Evolutionary conservation across 2,329 filamentous ascomycete species (phyloP).

Genomic region (Pseudopithomyces maydicus): DNA sequence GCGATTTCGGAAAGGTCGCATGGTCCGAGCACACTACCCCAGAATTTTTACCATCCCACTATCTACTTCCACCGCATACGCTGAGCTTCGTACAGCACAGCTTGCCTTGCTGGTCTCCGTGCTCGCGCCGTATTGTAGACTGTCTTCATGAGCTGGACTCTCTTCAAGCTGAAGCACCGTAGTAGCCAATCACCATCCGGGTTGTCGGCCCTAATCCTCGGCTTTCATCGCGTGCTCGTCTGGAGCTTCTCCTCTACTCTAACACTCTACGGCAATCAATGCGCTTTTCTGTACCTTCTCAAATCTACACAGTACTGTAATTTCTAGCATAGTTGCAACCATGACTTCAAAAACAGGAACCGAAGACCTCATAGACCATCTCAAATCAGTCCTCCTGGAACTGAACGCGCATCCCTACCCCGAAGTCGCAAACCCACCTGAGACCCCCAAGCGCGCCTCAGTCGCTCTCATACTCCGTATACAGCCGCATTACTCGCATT

Average conservation of each 20-base stretch:
- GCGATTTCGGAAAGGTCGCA: conserved; percentile 20
- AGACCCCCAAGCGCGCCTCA: conserved; percentile 64
- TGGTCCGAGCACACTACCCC: conserved; percentile 7
- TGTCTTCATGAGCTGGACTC: not conserved
- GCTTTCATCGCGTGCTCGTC: conserved; percentile 11
- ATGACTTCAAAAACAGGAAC: conserved; percentile 26
- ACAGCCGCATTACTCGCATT: conserved; percentile 61
- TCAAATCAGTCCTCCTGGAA: conserved; percentile 49
- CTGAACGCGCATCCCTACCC: conserved; percentile 55
- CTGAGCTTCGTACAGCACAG: not conserved
- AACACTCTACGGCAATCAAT: not conserved
- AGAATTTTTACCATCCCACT: not conserved
- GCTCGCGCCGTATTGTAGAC: not conserved
- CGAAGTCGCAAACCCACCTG: conserved; percentile 54
- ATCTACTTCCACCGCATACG: not conserved
- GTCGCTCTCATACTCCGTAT: conserved; percentile 69
- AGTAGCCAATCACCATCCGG: conserved; percentile 18
- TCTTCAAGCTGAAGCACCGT: not conserved
- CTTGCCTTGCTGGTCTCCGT: not conserved
- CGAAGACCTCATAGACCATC: conserved; percentile 44
- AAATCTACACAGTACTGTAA: not conserved
- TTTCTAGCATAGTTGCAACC: not conserved
- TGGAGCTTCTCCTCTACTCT: not conserved
- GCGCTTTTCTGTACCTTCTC: not conserved
- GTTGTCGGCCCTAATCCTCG: conserved; percentile 18